phyloP scores from a whole-genome alignment of 306 rosid genomes.

The Glycine soja region DNA sequence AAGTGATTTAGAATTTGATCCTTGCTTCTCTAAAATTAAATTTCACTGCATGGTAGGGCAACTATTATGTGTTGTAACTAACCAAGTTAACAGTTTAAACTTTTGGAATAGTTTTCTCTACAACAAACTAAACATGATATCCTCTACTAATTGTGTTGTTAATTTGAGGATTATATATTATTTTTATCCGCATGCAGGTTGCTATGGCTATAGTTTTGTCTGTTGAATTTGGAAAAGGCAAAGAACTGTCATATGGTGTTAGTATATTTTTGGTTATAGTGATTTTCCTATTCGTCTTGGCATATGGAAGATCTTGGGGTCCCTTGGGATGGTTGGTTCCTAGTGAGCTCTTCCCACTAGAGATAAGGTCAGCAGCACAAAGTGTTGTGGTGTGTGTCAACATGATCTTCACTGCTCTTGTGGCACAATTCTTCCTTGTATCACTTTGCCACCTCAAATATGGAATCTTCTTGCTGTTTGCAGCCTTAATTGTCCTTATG shows the following conservation, averaged over 20 bases:
- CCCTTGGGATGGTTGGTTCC: conserved; percentile 89
- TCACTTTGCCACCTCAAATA: conserved; percentile 73
- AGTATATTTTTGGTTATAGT: conserved; percentile 69
- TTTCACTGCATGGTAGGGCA: not conserved
- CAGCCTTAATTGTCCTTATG: conserved; percentile 66
- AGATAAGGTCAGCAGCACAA: conserved; percentile 84
- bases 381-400: conserved; percentile 84
- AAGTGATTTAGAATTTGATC: too few relatives aligned
- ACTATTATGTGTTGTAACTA: not conserved
- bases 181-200: conserved; percentile 55
- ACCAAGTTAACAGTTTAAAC: not conserved
- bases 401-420: conserved; percentile 78
- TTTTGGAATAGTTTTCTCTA: not conserved
- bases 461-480: conserved; percentile 80
- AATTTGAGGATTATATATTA: not conserved
- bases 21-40: not conserved
- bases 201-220: conserved; percentile 69
- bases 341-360: conserved; percentile 84
- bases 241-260: conserved; percentile 37
- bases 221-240: conserved; percentile 66
- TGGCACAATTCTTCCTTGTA: conserved; percentile 72
- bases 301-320: conserved; percentile 92
- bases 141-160: not conserved
- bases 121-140: not conserved
- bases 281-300: conserved; percentile 75